Percentiles rank a stretch among this genome's conserved stretches.
Conservation (phyloP, 2,329 filamentous ascomycete genomes). For the Fusarium sp. region DNA sequence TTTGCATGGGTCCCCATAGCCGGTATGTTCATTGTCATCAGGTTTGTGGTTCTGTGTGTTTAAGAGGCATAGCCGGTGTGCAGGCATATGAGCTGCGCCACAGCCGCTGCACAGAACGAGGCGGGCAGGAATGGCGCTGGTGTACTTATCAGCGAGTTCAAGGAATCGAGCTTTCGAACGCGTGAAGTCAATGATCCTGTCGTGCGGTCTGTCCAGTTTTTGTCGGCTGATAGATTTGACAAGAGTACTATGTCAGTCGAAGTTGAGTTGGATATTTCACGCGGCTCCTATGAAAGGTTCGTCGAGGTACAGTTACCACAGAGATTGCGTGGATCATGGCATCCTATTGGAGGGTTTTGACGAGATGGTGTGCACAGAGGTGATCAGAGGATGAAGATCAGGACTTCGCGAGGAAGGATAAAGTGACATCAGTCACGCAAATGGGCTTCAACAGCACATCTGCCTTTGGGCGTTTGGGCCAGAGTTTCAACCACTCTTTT, state of each 20-base stretch:
- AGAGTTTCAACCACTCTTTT: too few species aligned
- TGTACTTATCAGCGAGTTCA: too few species aligned
- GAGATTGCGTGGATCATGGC: neutral
- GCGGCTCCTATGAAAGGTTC: neutral
- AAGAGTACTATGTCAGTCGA: neutral
- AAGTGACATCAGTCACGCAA: neutral
- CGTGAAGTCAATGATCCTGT: too few species aligned
- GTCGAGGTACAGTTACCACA: neutral
- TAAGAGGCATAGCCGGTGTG: neutral
- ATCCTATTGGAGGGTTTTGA: neutral
- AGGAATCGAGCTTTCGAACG: too few species aligned
- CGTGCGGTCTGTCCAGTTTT: neutral
- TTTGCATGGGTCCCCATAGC: neutral
- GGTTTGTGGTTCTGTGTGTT: neutral
- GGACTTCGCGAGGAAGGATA: neutral
- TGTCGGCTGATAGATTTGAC: neutral
- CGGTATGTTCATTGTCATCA: neutral
- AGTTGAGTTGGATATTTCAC: neutral
- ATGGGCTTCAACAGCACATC: too few species aligned
- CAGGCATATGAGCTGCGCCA: neutral
- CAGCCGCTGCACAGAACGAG: neutral
- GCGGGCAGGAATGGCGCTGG: too few species aligned
- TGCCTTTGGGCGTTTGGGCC: too few species aligned
- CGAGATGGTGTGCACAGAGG: neutral
- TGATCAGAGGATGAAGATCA: neutral